These are phyloP conservation scores for Alternaria sp. DNA, from an alignment of 2,329 filamentous ascomycete species.

Conservation along the genomic window DNA sequence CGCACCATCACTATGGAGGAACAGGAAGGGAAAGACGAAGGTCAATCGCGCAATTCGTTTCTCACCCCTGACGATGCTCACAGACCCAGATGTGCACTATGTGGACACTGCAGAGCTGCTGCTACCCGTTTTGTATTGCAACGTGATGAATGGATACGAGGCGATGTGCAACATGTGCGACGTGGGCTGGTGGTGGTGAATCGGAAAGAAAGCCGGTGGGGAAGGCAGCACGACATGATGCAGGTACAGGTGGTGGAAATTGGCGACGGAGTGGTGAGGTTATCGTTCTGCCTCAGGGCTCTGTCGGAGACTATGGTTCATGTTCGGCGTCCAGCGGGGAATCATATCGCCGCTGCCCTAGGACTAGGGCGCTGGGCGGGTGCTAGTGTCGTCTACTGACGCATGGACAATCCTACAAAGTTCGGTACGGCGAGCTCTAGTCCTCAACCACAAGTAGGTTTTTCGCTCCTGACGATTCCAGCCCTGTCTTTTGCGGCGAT, in stretches of 20 bases:
- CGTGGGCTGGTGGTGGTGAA: constrained; percentile 17
- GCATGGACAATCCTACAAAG: constrained; percentile 13
- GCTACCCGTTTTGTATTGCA: constrained; percentile 20
- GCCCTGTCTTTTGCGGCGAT: background rate
- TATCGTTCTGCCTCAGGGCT: background rate
- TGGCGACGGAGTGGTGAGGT: constrained; percentile 1
- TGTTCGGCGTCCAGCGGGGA: background rate
- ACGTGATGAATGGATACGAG: constrained; percentile 16
- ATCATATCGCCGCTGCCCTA: background rate
- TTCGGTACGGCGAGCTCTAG: constrained; percentile 17
- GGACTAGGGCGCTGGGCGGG: background rate
- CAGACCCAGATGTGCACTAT: constrained; percentile 2
- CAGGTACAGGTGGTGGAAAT: constrained; percentile 13
- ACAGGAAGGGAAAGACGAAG: constrained; percentile 3
- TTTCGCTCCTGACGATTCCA: background rate
- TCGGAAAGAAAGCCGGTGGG: constrained; percentile 6
- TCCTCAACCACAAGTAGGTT: constrained; percentile 10
- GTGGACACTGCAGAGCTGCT: constrained; percentile 10
- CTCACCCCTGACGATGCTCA: constrained; percentile 8
- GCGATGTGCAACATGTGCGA: constrained; percentile 21
- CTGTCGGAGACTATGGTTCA: background rate
- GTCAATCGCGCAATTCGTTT: constrained; percentile 11
- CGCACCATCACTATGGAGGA: constrained; percentile 6
- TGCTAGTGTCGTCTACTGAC: constrained; percentile 10
- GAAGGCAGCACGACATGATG: constrained; percentile 7